Conservation (phyloP, 2,329 filamentous ascomycete species). For the Ophiostoma ulmi region DNA sequence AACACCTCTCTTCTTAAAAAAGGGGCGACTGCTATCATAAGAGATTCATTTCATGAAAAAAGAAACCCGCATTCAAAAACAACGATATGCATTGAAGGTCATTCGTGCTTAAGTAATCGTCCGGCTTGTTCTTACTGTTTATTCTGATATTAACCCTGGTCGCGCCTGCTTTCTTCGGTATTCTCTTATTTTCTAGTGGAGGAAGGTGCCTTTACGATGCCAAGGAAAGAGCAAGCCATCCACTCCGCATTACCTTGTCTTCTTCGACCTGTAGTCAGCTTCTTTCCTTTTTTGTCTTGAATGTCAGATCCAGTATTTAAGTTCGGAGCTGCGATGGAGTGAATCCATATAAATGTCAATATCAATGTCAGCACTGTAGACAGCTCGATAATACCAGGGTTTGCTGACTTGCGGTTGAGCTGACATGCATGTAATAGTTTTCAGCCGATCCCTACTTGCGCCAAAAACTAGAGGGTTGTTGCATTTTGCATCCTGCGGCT, state of each 20-base stretch:
- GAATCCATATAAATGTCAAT: too few species aligned
- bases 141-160: neutral
- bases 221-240: neutral
- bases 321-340: too few species aligned
- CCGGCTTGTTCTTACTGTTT: neutral
- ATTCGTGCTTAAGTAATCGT: too few species aligned
- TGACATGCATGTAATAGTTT: neutral
- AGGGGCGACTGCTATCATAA: neutral
- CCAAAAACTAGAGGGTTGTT: neutral
- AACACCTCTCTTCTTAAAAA: neutral
- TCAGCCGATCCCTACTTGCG: neutral
- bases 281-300: too few species aligned
- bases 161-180: neutral
- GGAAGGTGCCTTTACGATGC: neutral
- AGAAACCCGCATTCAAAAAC: neutral
- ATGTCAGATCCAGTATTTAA: too few species aligned
- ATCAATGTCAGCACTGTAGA: too few species aligned
- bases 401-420: neutral
- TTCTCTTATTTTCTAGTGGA: neutral
- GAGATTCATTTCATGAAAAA: neutral
- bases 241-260: too few species aligned
- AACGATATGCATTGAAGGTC: neutral
- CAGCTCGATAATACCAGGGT: too few species aligned
- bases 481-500: neutral
- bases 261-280: too few species aligned